phyloP scores from a whole-genome alignment of 306 rosid genomes.

The Castanea sativa region DNA sequence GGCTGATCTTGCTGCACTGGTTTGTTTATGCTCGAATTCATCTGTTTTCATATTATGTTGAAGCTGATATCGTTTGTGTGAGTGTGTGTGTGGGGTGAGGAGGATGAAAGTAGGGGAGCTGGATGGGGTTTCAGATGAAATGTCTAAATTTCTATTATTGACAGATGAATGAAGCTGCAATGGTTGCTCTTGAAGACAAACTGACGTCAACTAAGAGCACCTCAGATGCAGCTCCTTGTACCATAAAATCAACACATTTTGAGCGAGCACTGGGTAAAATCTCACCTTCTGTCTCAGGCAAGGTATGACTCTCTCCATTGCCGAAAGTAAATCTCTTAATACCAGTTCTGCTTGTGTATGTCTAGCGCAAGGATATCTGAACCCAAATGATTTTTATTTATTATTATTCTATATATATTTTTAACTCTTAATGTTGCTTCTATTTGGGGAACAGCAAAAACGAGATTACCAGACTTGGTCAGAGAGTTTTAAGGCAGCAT shows the following conservation, averaged over 20 bases:
- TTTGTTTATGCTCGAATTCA: slow-evolving; percentile 31
- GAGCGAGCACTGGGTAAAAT: slow-evolving; percentile 33
- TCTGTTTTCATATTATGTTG: too few species aligned
- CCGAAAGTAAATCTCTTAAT: too few species aligned
- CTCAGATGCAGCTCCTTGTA: background rate
- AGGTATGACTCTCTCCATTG: slow-evolving; percentile 18
- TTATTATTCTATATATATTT: too few species aligned
- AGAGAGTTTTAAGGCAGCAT: slow-evolving; percentile 25
- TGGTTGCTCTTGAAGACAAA: slow-evolving; percentile 63
- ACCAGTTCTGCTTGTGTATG: background rate
- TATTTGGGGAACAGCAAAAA: slow-evolving; percentile 36
- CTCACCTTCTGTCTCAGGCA: slow-evolving; percentile 34
- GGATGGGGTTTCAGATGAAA: background rate
- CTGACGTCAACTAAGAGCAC: slow-evolving; percentile 22
- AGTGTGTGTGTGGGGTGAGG: background rate
- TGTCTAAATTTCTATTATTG: slow-evolving; percentile 14
- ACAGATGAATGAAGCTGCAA: slow-evolving; percentile 72
- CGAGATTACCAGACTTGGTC: slow-evolving; percentile 34
- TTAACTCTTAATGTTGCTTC: slow-evolving; percentile 2
- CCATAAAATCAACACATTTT: slow-evolving; percentile 37
- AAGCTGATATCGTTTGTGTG: background rate
- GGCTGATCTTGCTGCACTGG: slow-evolving; percentile 79
- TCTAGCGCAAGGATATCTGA: background rate
- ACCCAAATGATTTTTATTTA: background rate
- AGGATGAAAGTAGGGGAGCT: too few species aligned